Evolutionary conservation across 139 green algal species (phyloP).

Genomic region (Pseudopediastrum boryanum): DNA sequence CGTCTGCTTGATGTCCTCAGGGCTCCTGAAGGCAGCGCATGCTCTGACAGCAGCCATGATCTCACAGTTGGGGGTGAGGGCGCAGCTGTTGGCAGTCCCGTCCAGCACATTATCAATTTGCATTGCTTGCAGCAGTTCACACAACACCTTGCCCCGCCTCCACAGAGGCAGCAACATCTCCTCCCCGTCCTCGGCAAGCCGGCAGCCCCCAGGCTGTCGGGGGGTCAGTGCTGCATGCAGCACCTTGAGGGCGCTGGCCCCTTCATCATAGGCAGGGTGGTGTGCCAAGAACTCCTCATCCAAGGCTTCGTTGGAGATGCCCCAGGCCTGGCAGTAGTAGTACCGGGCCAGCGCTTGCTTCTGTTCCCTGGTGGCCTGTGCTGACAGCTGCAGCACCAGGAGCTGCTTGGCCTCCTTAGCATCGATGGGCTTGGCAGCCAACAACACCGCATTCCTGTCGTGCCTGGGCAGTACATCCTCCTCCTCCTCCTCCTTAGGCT

Average conservation of each 20-base stretch:
- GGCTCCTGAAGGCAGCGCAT: constrained; percentile 1
- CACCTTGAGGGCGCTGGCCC: background rate
- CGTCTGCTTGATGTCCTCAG: background rate
- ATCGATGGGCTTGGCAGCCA: background rate
- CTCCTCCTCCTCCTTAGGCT: background rate
- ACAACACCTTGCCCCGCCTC: background rate
- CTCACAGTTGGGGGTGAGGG: background rate
- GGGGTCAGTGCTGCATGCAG: background rate
- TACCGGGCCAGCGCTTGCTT: background rate
- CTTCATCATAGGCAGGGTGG: background rate
- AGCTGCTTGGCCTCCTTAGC: background rate
- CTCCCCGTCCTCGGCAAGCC: background rate
- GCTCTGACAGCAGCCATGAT: background rate
- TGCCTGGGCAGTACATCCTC: background rate
- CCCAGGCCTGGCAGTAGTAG: constrained; percentile 8
- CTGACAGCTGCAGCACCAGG: background rate
- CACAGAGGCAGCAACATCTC: background rate
- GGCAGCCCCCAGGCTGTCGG: no score
- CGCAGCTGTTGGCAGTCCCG: no score
- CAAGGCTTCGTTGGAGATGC: background rate
- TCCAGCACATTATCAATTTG: background rate
- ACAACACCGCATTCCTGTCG: background rate
- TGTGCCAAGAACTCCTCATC: background rate
- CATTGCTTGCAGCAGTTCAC: background rate
- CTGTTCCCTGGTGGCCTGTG: background rate